Conservation (phyloP, 1,284 basidiomycete species). For the Chalciporus piperatoides region DNA sequence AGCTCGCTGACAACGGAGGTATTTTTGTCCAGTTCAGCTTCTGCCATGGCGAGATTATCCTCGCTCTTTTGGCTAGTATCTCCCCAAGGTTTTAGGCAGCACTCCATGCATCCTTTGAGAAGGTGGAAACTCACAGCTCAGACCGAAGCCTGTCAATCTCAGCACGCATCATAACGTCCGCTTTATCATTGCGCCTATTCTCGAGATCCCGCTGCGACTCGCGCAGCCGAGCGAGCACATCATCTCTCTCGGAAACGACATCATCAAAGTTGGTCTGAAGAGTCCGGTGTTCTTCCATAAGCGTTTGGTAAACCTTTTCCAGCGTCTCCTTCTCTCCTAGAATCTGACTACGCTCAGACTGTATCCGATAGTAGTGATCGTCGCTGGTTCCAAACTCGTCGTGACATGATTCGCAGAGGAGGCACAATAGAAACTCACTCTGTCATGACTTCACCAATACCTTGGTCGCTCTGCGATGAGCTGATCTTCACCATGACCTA, state of each 20-base stretch:
- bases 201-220: slow-evolving; percentile 60
- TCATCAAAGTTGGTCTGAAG: slow-evolving; percentile 74
- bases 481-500: slow-evolving; percentile 75
- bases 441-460: slow-evolving; percentile 60
- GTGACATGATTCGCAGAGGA: slow-evolving; percentile 11
- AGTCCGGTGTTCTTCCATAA: slow-evolving; percentile 74
- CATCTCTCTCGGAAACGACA: slow-evolving; percentile 66
- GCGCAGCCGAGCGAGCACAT: slow-evolving; percentile 53
- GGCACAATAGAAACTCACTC: slow-evolving; percentile 49
- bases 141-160: slow-evolving; percentile 78
- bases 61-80: slow-evolving; percentile 80
- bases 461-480: slow-evolving; percentile 39
- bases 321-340: slow-evolving; percentile 76
- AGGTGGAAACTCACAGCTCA: slow-evolving; percentile 64
- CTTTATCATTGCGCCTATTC: slow-evolving; percentile 58
- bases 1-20: slow-evolving; percentile 65
- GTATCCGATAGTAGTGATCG: slow-evolving; percentile 81
- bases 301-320: slow-evolving; percentile 69
- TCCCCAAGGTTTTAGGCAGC: slow-evolving; percentile 34
- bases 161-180: slow-evolving; percentile 64
- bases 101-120: slow-evolving; percentile 5
- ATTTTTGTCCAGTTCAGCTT: slow-evolving; percentile 78
- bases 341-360: slow-evolving; percentile 72
- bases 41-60: slow-evolving; percentile 77
- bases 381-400: slow-evolving; percentile 46